These are phyloP conservation scores for Nothopassalora personata DNA, from an alignment of 2,329 filamentous ascomycete species.

Conservation along the genomic window DNA sequence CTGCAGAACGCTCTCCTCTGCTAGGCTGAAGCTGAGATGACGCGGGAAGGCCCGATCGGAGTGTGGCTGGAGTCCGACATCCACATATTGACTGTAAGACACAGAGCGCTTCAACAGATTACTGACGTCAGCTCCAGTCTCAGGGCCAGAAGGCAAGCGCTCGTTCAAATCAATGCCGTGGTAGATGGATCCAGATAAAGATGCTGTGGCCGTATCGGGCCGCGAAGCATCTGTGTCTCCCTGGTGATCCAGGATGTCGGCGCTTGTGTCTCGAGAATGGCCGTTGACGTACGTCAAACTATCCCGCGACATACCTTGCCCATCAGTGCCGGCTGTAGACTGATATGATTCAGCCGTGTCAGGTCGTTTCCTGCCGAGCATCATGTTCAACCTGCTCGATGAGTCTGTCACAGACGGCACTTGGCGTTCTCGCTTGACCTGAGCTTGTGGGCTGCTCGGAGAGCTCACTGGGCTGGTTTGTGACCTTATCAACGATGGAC, in stretches of 20 bases:
- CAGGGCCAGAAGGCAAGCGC: conserved; percentile 47
- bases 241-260: conserved; percentile 5
- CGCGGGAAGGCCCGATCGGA: conserved; percentile 61
- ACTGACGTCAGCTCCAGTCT: conserved; percentile 42
- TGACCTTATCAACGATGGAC: conserved; percentile 22
- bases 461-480: conserved; percentile 27
- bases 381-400: conserved; percentile 14
- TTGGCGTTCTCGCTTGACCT: conserved; percentile 4
- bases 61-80: conserved; percentile 10
- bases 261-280: conserved; percentile 3
- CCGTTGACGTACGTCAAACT: conserved; percentile 4
- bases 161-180: conserved; percentile 57
- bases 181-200: conserved; percentile 54
- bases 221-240: conserved; percentile 5
- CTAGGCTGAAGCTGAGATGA: conserved; percentile 68
- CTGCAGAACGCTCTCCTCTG: conserved; percentile 65
- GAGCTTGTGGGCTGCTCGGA: conserved; percentile 21
- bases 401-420: conserved; percentile 14
- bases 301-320: conserved; percentile 6
- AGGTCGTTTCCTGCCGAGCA: conserved; percentile 11
- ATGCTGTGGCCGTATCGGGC: conserved; percentile 34
- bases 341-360: conserved; percentile 9
- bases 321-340: not conserved
- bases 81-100: conserved; percentile 41
- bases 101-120: conserved; percentile 54